These are phyloP conservation scores for Pulveroboletus frians DNA, from an alignment of 768 basidiomycete genomes.

Conservation along the genomic window DNA sequence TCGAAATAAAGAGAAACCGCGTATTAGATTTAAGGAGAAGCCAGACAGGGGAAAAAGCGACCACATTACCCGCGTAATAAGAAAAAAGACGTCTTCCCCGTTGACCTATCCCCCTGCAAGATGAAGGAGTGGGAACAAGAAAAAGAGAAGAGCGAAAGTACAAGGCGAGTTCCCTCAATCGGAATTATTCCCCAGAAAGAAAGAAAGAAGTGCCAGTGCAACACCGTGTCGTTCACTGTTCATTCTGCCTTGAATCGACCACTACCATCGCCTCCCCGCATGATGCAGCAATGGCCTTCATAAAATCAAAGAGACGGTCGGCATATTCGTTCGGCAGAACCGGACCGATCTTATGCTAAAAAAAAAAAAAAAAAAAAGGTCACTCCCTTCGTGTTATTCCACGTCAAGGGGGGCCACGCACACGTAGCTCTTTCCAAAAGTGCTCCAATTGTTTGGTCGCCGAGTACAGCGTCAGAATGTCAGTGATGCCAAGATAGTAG, in stretches of 20 bases:
- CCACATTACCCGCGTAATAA: conserved; percentile 6
- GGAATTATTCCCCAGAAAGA: conserved; percentile 5
- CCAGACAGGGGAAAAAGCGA: neutral
- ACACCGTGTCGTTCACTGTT: conserved; percentile 6
- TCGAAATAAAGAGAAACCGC: neutral
- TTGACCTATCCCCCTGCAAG: neutral
- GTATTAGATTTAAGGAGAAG: conserved; percentile 10
- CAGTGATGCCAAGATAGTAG: conserved; percentile 94
- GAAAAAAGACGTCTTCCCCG: neutral
- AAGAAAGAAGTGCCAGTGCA: neutral
- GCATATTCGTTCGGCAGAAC: conserved; percentile 86
- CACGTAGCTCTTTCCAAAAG: conserved; percentile 88
- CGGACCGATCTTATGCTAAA: conserved; percentile 90
- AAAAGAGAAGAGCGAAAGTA: conserved; percentile 1
- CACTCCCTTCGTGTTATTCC: neutral
- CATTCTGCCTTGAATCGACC: conserved; percentile 44
- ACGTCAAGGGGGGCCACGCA: conserved; percentile 38
- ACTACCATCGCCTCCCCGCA: conserved; percentile 74
- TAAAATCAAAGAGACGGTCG: conserved; percentile 81
- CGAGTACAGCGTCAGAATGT: conserved; percentile 90
- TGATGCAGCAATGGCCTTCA: conserved; percentile 81
- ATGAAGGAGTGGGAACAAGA: conserved; percentile 12
- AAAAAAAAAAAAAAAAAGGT: no score
- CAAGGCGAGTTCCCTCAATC: conserved; percentile 7
- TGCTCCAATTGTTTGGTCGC: conserved; percentile 76